phyloP scores from a whole-genome alignment of 768 basidiomycete species.

The Termitomyces sp. region DNA sequence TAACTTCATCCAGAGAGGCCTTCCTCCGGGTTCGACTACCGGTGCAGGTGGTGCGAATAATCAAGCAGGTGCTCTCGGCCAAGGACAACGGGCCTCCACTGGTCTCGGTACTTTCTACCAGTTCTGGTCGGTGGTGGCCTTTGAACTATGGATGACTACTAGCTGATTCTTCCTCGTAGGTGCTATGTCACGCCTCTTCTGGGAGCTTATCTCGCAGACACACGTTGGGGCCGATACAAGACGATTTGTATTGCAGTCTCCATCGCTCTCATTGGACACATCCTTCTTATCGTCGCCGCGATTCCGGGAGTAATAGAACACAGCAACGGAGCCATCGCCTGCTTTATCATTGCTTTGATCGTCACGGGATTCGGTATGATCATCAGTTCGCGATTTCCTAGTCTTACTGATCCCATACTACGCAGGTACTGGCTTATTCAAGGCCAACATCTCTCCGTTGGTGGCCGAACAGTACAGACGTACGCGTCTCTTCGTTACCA shows the following conservation, averaged over 20 bases:
- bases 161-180: slow-evolving; percentile 34
- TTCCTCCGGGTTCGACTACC: slow-evolving; percentile 63
- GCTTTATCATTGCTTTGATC: slow-evolving; percentile 48
- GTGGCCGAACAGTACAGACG: slow-evolving; percentile 73
- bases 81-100: slow-evolving; percentile 71
- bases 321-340: slow-evolving; percentile 1
- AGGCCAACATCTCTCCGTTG: slow-evolving; percentile 73
- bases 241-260: slow-evolving; percentile 62
- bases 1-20: slow-evolving; percentile 73
- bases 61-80: slow-evolving; percentile 66
- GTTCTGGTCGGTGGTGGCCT: slow-evolving; percentile 49
- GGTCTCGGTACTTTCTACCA: slow-evolving; percentile 69
- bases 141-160: neutral
- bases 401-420: neutral
- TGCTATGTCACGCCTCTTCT: slow-evolving; percentile 64
- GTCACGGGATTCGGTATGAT: slow-evolving; percentile 49
- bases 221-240: slow-evolving; percentile 70
- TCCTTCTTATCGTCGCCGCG: slow-evolving; percentile 60
- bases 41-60: slow-evolving; percentile 54
- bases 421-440: slow-evolving; percentile 68
- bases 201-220: slow-evolving; percentile 74
- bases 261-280: slow-evolving; percentile 61
- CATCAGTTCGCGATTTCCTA: neutral
- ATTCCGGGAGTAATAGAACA: slow-evolving; percentile 49
- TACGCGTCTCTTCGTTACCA: slow-evolving; percentile 50